Base-by-base conservation (phyloP, 331 rosid species). In the Ulmus americana region DNA sequence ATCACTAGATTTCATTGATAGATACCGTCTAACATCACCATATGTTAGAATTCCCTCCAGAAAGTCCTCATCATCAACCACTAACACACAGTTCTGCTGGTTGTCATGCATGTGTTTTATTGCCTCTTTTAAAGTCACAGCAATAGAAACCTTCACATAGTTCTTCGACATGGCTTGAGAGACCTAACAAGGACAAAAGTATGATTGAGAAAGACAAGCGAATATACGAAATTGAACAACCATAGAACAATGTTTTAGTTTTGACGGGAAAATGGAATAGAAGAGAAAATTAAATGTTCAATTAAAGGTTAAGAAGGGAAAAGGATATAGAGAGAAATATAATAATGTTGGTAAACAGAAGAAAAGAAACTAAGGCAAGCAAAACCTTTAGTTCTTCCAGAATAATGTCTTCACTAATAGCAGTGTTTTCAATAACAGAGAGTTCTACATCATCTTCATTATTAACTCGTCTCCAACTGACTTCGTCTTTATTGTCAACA, bases 31-130 rank as follows among this genome's bases (percentile, higher is more conserved):
- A 63, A 94, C 71, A 81, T 87, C 97, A 69, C 99, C 96, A 71
- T 73, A 71, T 59, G 99, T 90, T 61, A 94, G 64, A 71, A 94
- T 87, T 76, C 99, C 99, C 67, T 87, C 95, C 4, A 94, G 86
- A 84, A 85, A 82, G 78, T 75, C 91, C 48, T 84, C 87, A 43
- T 76, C 89, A 28, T 85, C 90, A 60, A 87, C 88, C 65, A 90
- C 97, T 53, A 86, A 73, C 43, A 75, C 80, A 77, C 91, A 90
- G 51, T 78, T 94, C 82, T 80, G 90, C 64, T 85, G 95, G 69
- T 66, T 80, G 59, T 82, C 85, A 50, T 71, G 84, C 88, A 94
- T 77, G 76, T 55, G 61, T 77, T 85, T 79, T 52, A 74, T 77
- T 71, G 95, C 97, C 70, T 87, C 99, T 79, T 76, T 76, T 69